Evolutionary conservation across 176 grass and related monocot species (phyloP).

Genomic region (Secale cereale): DNA sequence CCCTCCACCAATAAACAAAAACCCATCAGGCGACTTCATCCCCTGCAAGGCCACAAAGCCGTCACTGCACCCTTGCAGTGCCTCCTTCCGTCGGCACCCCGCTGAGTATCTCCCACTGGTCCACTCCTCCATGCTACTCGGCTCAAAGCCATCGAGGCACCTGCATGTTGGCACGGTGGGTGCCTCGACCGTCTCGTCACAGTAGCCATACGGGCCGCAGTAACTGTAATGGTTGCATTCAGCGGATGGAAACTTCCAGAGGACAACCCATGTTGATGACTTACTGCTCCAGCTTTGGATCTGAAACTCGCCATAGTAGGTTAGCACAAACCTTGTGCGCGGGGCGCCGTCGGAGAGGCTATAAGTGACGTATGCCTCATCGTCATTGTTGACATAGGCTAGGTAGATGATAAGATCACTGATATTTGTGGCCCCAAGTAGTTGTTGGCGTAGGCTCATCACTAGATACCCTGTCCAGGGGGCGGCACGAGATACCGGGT

Average conservation of each 20-base stretch:
- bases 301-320: not conserved
- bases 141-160: conserved; percentile 43
- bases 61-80: not conserved
- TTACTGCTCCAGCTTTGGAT: not conserved
- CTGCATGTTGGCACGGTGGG: not conserved
- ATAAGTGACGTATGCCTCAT: not conserved
- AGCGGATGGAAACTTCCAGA: not conserved
- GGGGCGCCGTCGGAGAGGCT: not conserved
- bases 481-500: not conserved
- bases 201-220: conserved; percentile 39
- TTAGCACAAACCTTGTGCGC: not conserved
- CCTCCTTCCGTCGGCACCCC: conserved; percentile 22
- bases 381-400: not conserved
- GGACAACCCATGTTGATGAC: not conserved
- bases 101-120: not conserved
- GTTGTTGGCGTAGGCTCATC: too few relatives aligned
- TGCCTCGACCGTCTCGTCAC: not conserved
- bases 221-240: not conserved
- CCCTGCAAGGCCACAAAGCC: not conserved
- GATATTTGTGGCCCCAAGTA: too few relatives aligned
- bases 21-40: not conserved
- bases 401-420: not conserved
- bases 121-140: not conserved
- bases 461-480: conserved; percentile 16
- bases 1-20: not conserved